These are phyloP conservation scores for Luzula sylvatica DNA, from an alignment of 176 grass and related monocot species.

Conservation along the genomic window DNA sequence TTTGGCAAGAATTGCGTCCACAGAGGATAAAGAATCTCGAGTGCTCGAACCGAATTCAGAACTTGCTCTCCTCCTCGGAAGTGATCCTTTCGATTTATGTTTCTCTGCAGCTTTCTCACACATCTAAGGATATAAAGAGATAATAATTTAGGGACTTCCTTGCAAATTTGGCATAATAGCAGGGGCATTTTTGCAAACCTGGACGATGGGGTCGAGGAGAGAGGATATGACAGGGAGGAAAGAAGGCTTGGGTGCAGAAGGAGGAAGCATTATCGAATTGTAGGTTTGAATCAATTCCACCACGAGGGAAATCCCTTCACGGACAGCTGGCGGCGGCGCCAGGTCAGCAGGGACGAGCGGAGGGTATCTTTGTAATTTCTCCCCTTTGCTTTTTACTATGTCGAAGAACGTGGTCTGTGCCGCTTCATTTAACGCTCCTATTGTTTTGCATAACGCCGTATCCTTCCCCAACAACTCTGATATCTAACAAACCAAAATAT, in stretches of 20 bases:
- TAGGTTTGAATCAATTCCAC: constrained; percentile 86
- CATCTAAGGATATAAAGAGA: constrained; percentile 35
- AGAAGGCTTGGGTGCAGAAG: constrained; percentile 67
- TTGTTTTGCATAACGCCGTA: constrained; percentile 74
- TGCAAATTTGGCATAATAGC: too few species aligned
- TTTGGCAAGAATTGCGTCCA: constrained; percentile 87
- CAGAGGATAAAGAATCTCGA: constrained; percentile 71
- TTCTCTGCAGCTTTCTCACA: constrained; percentile 91
- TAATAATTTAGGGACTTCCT: background rate
- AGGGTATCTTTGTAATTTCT: constrained; percentile 79
- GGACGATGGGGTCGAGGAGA: constrained; percentile 91
- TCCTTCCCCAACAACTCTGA: constrained; percentile 78
- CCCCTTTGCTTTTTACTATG: constrained; percentile 74
- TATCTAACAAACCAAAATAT: constrained; percentile 49
- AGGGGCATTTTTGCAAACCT: constrained; percentile 40
- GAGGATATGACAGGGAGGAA: constrained; percentile 87
- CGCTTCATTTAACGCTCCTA: constrained; percentile 74
- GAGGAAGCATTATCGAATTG: constrained; percentile 93
- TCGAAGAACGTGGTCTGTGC: constrained; percentile 80
- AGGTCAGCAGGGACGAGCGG: constrained; percentile 82
- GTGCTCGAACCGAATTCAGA: constrained; percentile 56
- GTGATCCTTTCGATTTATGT: constrained; percentile 71
- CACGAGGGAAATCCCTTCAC: constrained; percentile 80
- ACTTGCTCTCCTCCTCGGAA: constrained; percentile 66
- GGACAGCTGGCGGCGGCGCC: constrained; percentile 66